Evolutionary conservation across 2,329 filamentous ascomycete genomes (phyloP), one percentile per base, ranked within the genome.

Genomic region (Nectriaceae sp.): DNA sequence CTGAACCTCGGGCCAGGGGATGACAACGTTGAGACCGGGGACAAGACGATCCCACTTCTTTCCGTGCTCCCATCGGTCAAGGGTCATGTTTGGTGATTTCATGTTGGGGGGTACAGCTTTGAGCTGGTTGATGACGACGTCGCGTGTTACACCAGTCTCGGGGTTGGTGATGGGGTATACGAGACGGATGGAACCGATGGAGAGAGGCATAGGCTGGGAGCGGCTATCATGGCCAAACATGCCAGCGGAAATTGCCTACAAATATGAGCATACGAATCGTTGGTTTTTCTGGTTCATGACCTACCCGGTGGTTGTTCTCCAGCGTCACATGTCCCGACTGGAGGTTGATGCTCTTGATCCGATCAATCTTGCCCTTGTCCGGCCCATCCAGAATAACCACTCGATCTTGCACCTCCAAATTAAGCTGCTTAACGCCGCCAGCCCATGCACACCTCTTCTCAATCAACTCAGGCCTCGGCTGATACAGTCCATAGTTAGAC

Each of bases 341-440:
- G 4, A 64, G 53, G 55, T 83, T 72, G 39, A 95, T 74, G 2
- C 74, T 67, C 50, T 67, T 69, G 38, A 97, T 82, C n/a, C 74
- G 73, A 42, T 89, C 89, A 70, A 99, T 94, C 73, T 87, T 89
- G 62, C 91, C 91, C 73, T 85, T 88, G 63, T 94, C 88, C 29
- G 79, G 80, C 8, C 93, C 92, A 52, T 87, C 83, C 45, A 90
- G 72, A 49, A 97, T 73, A 44, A 93, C 89, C 24, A 97, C 91
- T 50, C 94, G 82, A 70, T 97, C 94, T 5, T 85, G 84, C 4
- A 72, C 64, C 20, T 77, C 80, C 49, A 92, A 73, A 56, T 84
- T 87, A 52, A 89, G 75, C 67, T 78, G 78, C 57, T 74, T 74
- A 24, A 69, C 56, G 29, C 76, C 77, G 38, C 81, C 79, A n/a